These are phyloP conservation scores for Gossypium herbaceum DNA, from an alignment of 345 rosid species.

Conservation along the genomic window DNA sequence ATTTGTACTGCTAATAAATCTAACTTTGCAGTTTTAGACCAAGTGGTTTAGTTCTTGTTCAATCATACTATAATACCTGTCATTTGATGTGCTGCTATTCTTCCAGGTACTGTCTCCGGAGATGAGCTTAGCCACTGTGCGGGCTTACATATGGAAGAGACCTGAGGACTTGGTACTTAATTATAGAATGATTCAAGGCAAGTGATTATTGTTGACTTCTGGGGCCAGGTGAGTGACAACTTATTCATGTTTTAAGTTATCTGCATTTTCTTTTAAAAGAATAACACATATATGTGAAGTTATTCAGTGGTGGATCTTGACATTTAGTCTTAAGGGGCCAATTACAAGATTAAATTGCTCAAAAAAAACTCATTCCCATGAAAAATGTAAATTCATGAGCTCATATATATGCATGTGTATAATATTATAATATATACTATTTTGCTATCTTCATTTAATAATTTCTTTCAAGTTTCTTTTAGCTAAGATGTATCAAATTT, in stretches of 20 bases:
- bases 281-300: not conserved
- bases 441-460: too few species aligned
- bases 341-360: too few species aligned
- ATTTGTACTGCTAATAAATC: not conserved
- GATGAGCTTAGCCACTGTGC: conserved; percentile 96
- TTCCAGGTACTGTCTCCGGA: conserved; percentile 86
- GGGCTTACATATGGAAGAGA: conserved; percentile 95
- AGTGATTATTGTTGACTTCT: conserved; percentile 37
- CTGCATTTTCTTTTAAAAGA: not conserved
- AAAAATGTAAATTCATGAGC: too few species aligned
- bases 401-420: too few species aligned
- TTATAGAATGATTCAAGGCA: conserved; percentile 72
- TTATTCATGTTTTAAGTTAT: not conserved
- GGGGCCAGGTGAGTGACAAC: conserved; percentile 33
- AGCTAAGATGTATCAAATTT: too few species aligned
- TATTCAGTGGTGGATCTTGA: too few species aligned
- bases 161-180: conserved; percentile 90
- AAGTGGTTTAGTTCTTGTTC: not conserved
- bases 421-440: too few species aligned
- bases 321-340: too few species aligned
- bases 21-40: not conserved
- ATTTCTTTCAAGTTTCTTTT: too few species aligned
- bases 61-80: not conserved
- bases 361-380: too few species aligned
- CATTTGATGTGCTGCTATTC: conserved; percentile 2